A percentile compares a stretch with the other conserved stretches of the same genome.
phyloP scores from a whole-genome alignment of 2,329 filamentous ascomycete genomes.

The Beauveria brongniartii region DNA sequence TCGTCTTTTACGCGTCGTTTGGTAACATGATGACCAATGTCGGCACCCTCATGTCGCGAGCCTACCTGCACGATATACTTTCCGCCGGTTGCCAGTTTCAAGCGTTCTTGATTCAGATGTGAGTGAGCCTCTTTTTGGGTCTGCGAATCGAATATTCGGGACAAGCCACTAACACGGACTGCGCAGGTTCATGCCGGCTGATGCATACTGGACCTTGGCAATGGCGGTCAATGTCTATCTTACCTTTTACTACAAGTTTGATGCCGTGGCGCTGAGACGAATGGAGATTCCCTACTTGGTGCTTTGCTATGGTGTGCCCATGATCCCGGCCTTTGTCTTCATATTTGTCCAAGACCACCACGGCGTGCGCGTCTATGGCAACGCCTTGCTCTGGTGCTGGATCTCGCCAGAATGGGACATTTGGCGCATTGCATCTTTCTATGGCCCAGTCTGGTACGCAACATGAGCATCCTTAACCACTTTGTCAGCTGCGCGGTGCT shows the following conservation, averaged over 20 bases:
- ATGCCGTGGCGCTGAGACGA: slow-evolving; percentile 51
- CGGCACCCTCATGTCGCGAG: slow-evolving; percentile 63
- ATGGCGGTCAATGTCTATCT: slow-evolving; percentile 82
- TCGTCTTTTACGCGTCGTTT: slow-evolving; percentile 77
- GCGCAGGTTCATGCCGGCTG: slow-evolving; percentile 68
- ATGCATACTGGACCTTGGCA: slow-evolving; percentile 67
- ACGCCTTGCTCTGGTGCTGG: slow-evolving; percentile 79
- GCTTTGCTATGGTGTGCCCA: slow-evolving; percentile 64
- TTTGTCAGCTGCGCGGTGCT: too few relatives aligned
- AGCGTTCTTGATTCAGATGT: slow-evolving; percentile 77
- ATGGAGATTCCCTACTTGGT: slow-evolving; percentile 66
- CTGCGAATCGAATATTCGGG: neutral
- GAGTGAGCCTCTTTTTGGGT: slow-evolving; percentile 22
- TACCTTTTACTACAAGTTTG: slow-evolving; percentile 69
- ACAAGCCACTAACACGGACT: slow-evolving; percentile 4
- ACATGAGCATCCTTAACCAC: neutral
- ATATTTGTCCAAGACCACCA: slow-evolving; percentile 51
- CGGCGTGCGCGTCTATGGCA: slow-evolving; percentile 57
- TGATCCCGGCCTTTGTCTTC: slow-evolving; percentile 59
- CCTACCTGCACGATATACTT: slow-evolving; percentile 41
- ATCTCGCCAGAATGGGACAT: slow-evolving; percentile 58
- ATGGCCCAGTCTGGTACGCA: slow-evolving; percentile 59
- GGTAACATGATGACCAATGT: slow-evolving; percentile 74
- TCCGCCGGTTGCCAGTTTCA: slow-evolving; percentile 62
- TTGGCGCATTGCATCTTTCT: slow-evolving; percentile 67